phyloP scores from a whole-genome alignment of 2,329 filamentous ascomycete genomes.

The Alternaria hordeiaustralica region DNA sequence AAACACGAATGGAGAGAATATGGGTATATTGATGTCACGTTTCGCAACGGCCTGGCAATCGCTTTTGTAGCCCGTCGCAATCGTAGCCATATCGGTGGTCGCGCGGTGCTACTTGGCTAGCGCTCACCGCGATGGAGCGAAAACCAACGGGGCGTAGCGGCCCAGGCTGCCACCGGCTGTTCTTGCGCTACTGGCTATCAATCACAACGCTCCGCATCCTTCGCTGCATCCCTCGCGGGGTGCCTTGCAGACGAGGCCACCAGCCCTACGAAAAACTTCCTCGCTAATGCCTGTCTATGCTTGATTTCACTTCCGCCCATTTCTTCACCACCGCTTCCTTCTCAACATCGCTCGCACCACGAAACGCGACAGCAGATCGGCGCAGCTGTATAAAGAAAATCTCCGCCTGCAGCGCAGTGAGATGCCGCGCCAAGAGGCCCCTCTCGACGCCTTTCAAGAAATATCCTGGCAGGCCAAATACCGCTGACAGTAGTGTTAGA shows the following conservation, averaged over 20 bases:
- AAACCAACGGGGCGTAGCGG: not conserved
- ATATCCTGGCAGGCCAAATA: conserved; percentile 19
- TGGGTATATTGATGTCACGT: not conserved
- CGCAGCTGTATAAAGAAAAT: conserved; percentile 17
- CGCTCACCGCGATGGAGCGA: not conserved
- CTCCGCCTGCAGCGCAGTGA: conserved; percentile 20
- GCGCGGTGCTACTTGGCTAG: not conserved
- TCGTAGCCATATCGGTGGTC: not conserved
- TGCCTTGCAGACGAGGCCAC: not conserved
- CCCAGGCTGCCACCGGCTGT: not conserved
- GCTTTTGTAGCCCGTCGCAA: not conserved
- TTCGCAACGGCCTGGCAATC: not conserved
- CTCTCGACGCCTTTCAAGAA: conserved; percentile 18
- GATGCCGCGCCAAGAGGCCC: conserved; percentile 7
- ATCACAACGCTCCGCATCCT: not conserved
- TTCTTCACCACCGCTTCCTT: not conserved
- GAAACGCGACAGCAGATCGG: conserved; percentile 3
- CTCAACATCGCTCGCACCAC: not conserved
- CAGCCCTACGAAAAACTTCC: not conserved
- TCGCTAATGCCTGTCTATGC: not conserved
- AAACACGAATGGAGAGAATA: not conserved
- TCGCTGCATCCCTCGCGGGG: not conserved
- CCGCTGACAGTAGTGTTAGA: conserved; percentile 3
- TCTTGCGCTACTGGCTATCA: not conserved
- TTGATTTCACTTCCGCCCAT: not conserved